Conservation (phyloP, 2,329 filamentous ascomycete genomes). For the Aspergillus versicolor region DNA sequence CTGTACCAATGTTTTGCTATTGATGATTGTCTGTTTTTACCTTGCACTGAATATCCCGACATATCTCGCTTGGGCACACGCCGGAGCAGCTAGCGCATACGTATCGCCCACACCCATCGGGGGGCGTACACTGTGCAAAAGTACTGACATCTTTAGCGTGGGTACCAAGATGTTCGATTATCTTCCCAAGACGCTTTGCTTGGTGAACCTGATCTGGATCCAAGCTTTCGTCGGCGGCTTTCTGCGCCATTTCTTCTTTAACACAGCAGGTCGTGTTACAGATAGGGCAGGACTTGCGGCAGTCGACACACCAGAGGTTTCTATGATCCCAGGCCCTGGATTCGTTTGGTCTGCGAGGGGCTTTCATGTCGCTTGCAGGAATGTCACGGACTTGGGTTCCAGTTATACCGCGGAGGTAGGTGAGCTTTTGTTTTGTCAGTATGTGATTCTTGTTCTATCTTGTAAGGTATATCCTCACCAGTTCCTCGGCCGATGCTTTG, state of each 20-base stretch:
- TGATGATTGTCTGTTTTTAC: conserved; percentile 15
- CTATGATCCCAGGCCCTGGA: conserved; percentile 28
- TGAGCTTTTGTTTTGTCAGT: conserved; percentile 10
- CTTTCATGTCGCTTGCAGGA: neutral
- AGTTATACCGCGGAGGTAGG: conserved; percentile 18
- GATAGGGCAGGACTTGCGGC: conserved; percentile 26
- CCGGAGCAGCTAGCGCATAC: conserved; percentile 38
- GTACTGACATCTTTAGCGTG: conserved; percentile 30
- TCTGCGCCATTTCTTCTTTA: conserved; percentile 19
- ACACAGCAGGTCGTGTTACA: conserved; percentile 35
- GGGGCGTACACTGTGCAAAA: conserved; percentile 32
- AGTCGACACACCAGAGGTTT: conserved; percentile 34
- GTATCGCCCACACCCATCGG: conserved; percentile 29
- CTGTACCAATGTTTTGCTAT: neutral
- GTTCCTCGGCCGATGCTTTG: conserved; percentile 7
- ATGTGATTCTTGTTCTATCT: neutral
- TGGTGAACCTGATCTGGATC: conserved; percentile 15
- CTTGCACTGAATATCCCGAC: conserved; percentile 35
- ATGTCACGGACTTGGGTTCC: conserved; percentile 8
- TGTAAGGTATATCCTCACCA: conserved; percentile 8
- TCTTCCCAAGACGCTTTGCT: conserved; percentile 18
- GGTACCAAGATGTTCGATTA: conserved; percentile 24
- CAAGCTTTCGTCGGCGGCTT: conserved; percentile 13
- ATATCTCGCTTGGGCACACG: conserved; percentile 32
- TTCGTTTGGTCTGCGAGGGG: conserved; percentile 12